Evolutionary conservation across 805 yeast species (phyloP).

Genomic region (Pichia occidentalis): DNA sequence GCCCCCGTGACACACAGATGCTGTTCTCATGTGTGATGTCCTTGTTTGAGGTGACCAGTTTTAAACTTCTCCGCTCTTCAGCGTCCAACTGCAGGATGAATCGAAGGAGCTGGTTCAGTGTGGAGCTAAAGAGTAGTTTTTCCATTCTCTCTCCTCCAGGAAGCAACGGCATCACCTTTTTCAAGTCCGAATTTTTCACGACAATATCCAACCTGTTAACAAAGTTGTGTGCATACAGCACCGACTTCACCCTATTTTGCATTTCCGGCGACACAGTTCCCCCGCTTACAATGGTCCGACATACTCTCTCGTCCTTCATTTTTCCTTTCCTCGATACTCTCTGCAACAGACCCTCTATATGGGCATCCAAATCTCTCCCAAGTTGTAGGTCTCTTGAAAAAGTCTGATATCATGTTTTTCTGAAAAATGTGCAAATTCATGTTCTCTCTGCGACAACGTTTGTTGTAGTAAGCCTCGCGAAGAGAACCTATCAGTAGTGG

Average conservation of each 20-base stretch:
- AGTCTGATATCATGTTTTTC: too few species aligned
- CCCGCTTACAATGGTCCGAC: constrained; percentile 4
- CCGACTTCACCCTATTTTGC: background rate
- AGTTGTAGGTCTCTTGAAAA: too few species aligned
- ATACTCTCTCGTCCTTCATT: background rate
- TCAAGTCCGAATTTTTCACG: constrained; percentile 1
- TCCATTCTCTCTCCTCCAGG: background rate
- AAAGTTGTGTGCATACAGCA: constrained; percentile 24
- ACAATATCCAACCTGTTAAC: constrained; percentile 21
- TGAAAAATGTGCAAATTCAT: too few species aligned
- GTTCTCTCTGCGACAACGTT: background rate
- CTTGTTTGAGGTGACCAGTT: constrained; percentile 14
- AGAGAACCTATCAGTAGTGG: too few species aligned
- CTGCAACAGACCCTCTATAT: too few species aligned
- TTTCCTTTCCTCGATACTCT: background rate
- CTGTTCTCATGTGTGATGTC: constrained; percentile 29
- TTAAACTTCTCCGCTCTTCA: constrained; percentile 6
- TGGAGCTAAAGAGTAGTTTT: background rate
- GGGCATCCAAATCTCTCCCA: too few species aligned
- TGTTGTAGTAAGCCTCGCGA: too few species aligned
- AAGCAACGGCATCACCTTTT: background rate
- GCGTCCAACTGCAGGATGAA: background rate
- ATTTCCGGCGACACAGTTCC: constrained; percentile 1
- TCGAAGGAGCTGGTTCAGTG: background rate
- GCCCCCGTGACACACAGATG: constrained; percentile 24